Evolutionary conservation across 768 basidiomycete species (phyloP), one percentile per base, ranked within the genome.

Genomic region (Pisolithus marmoratus): DNA sequence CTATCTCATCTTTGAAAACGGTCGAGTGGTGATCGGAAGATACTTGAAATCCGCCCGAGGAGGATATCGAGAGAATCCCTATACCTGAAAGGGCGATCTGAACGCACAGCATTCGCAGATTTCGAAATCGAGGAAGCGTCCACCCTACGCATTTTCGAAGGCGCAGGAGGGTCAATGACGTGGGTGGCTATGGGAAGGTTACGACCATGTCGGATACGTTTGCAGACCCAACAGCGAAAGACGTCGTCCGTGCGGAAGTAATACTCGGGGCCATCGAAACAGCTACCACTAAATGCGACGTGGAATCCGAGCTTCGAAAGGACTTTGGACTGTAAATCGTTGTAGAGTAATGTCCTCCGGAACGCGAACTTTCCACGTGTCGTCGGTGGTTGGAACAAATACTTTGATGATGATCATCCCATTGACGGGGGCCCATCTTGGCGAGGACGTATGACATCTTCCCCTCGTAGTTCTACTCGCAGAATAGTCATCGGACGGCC

Each of bases 371-470:
- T 59, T 68, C 73, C 72, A 74, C 49, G 71, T 63, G 52, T 74
- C 73, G 53, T 73, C 67, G 34, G 66, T 72, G 36, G 63, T 60
- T 34, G 71, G 71, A 8, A 73, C 70, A 41, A 68, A 66, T 12
- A 74, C 69, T 56, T 74, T 74, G 61, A 74, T 58, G 50, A 71
- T 37, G 46, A 74, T 74, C 55, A 57, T 60, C 4, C 68, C 71
- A 24, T 66, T 55, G 27, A 58, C 58, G 27, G 72, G 62, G 22
- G 62, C 61, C 72, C 72, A 73, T 46, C 55, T 45, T 27, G 14
- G 8, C 4, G 19, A 15, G 8, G 15, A 20, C 14, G 6, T 15
- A 4, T 29, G 29, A 29, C 24, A 14, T n/a, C 15, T 36, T 44
- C 23, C 15, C 15, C 11, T 8, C 4, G 42, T 17, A 12, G 17